Evolutionary conservation across 2,329 filamentous ascomycete genomes (phyloP).

Genomic region (Fusarium keratoplasticum): DNA sequence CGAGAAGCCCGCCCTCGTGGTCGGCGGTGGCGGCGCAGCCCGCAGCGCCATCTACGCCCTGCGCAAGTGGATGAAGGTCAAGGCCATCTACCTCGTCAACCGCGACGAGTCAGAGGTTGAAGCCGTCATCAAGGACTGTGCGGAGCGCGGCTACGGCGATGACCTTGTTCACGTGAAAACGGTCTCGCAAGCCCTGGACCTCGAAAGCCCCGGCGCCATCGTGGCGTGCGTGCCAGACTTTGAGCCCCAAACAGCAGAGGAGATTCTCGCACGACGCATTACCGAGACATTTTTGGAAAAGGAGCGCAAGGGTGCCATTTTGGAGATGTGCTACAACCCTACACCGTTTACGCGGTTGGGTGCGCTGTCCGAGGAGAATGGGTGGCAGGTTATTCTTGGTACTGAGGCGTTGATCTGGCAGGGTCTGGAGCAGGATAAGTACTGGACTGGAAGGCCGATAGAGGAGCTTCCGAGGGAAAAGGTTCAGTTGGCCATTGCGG

Average conservation of each 20-base stretch:
- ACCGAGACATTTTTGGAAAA: slow-evolving; percentile 60
- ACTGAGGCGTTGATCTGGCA: slow-evolving; percentile 84
- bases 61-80: slow-evolving; percentile 74
- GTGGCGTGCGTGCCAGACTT: slow-evolving; percentile 83
- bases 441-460: slow-evolving; percentile 73
- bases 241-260: slow-evolving; percentile 72
- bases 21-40: slow-evolving; percentile 84
- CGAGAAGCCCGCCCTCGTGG: slow-evolving; percentile 74
- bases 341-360: slow-evolving; percentile 75
- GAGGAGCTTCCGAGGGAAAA: slow-evolving; percentile 58
- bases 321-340: slow-evolving; percentile 90
- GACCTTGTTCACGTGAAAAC: slow-evolving; percentile 71
- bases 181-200: slow-evolving; percentile 66
- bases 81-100: slow-evolving; percentile 81
- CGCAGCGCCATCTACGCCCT: slow-evolving; percentile 82
- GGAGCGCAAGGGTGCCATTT: slow-evolving; percentile 72
- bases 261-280: slow-evolving; percentile 70
- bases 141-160: slow-evolving; percentile 67
- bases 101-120: slow-evolving; percentile 75
- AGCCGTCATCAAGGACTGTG: slow-evolving; percentile 74
- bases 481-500: slow-evolving; percentile 39
- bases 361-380: slow-evolving; percentile 67
- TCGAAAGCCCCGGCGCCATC: slow-evolving; percentile 73
- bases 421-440: slow-evolving; percentile 74
- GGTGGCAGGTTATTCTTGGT: slow-evolving; percentile 80